Evolutionary conservation across 2,329 filamentous ascomycete genomes (phyloP).

Genomic region (Aureobasidium uvarum): DNA sequence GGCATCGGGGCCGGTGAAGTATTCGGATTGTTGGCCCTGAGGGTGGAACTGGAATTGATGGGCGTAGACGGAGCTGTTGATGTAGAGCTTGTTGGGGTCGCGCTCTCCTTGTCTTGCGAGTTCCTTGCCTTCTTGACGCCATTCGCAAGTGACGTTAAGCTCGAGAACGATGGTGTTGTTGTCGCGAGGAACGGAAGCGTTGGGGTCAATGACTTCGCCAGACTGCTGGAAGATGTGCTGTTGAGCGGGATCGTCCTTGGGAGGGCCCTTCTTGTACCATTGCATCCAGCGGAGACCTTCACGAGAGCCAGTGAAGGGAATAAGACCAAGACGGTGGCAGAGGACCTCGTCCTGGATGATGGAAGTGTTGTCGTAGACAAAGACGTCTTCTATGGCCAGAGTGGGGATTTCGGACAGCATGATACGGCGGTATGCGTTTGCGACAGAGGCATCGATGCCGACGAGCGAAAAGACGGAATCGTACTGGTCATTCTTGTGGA

Average conservation of each 20-base stretch:
- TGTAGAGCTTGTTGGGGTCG: constrained; percentile 80
- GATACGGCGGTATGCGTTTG: constrained; percentile 96
- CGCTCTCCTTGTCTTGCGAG: constrained; percentile 66
- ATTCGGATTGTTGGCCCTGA: constrained; percentile 67
- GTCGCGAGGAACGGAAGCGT: constrained; percentile 59
- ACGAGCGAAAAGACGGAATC: constrained; percentile 87
- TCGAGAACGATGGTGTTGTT: constrained; percentile 83
- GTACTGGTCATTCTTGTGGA: constrained; percentile 76
- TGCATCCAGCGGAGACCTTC: constrained; percentile 77
- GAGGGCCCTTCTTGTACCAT: constrained; percentile 71
- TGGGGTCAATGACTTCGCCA: constrained; percentile 43
- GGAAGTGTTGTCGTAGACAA: constrained; percentile 92
- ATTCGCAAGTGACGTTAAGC: constrained; percentile 75
- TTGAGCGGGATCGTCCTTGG: constrained; percentile 55
- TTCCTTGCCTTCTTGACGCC: constrained; percentile 61
- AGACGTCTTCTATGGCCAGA: constrained; percentile 90
- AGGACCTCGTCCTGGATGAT: constrained; percentile 98
- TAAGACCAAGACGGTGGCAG: constrained; percentile 81
- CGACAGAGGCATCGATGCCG: constrained; percentile 86
- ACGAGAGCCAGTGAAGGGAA: constrained; percentile 79
- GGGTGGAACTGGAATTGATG: constrained; percentile 67
- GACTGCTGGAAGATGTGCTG: constrained; percentile 44
- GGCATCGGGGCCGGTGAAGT: constrained; percentile 60
- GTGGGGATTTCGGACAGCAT: constrained; percentile 92
- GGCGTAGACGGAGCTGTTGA: constrained; percentile 67